Conservation (phyloP, 257 asterid genomes). For the Mentha longifolia region DNA sequence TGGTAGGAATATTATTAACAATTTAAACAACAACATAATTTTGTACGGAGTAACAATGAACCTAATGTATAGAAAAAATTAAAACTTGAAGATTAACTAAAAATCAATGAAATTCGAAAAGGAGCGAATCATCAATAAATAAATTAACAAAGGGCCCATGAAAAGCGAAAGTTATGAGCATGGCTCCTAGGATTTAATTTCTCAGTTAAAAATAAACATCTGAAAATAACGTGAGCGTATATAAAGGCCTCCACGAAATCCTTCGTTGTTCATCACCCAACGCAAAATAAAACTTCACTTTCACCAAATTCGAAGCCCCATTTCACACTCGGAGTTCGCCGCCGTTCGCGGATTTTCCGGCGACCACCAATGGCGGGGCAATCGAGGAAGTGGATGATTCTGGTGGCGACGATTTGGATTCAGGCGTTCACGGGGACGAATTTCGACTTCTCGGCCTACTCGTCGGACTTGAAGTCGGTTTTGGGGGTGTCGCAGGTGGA, state of each 20-base stretch:
- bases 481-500: slow-evolving; percentile 82
- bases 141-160: neutral
- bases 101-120: too few species aligned
- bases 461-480: slow-evolving; percentile 72
- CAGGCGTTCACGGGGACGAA: slow-evolving; percentile 84
- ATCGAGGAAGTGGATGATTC: slow-evolving; percentile 83
- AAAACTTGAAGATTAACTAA: too few species aligned
- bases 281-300: neutral
- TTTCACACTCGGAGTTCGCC: slow-evolving; percentile 7
- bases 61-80: too few species aligned
- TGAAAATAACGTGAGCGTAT: slow-evolving; percentile 25
- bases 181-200: neutral
- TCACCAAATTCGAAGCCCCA: neutral
- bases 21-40: too few species aligned
- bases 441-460: slow-evolving; percentile 88
- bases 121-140: too few species aligned
- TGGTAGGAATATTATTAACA: too few species aligned
- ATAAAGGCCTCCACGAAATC: slow-evolving; percentile 52
- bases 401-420: slow-evolving; percentile 81
- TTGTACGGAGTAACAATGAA: too few species aligned
- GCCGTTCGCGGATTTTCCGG: slow-evolving; percentile 13
- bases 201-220: neutral
- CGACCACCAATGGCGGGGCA: slow-evolving; percentile 45
- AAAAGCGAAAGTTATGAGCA: neutral
- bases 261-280: neutral